Evolutionary conservation across 78 protist genomes (phyloP), one percentile per base, ranked within the genome.

Genomic region (Pirum gemmata): DNA sequence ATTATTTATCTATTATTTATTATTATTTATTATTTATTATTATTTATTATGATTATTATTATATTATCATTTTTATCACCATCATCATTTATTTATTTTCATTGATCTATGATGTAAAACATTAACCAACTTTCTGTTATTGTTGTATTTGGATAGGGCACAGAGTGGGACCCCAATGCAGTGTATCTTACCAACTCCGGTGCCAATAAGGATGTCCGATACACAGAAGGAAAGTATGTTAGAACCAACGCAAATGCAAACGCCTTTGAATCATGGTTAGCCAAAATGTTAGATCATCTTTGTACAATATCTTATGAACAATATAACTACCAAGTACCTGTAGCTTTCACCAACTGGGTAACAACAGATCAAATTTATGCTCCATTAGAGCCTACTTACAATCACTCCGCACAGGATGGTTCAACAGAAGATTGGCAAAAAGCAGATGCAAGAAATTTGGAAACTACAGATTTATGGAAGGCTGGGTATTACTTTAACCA

Each of bases 251-350:
- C 61, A 18, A 2, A 13, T 13, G 72, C 87, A 13, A 2, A 2
- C 27, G 8, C 89, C 38, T 85, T 85, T 35, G 89, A 85, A 38
- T 37, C 1, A 40, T 85, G 89, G 89, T 61, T 85, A 5, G 80
- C 61, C 75, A 1, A 29, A 36, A 85, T 85, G 78, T 41, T 73
- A 1, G 89, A 85, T 35, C 21, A 35, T 8, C n/a, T 39, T 27
- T 1, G 27, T 33, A 35, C 0, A 27, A 1, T 67, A 35, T 21
- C 40, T 41, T n/a, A n/a, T n/a, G 1, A 0, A 27, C 1, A 33
- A 33, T 25, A 31, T 41, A 38, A 38, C 1, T 36, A 36, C 40
- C 80, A 36, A 36, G 18, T 0, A 21, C 80, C 89, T 18, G 25
- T 72, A 31, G 35, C 80, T 8, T 61, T 85, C 1, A 2, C 40